Evolutionary conservation across 495 filamentous ascomycete species (phyloP).

Genomic region (Letharia lupina): DNA sequence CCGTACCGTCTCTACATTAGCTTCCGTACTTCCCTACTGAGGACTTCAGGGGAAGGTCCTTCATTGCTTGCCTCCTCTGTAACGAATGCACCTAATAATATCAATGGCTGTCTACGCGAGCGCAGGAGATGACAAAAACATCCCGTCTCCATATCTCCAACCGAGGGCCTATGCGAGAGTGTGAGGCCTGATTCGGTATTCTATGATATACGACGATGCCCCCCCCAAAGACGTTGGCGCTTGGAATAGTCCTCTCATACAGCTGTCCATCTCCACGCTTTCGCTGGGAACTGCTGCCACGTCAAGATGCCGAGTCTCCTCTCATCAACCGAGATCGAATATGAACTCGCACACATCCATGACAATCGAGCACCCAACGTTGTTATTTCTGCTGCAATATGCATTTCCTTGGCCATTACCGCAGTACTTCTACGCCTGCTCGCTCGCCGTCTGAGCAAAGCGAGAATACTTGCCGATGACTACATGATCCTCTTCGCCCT

Average conservation of each 20-base stretch:
- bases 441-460: constrained; percentile 8
- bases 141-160: neutral
- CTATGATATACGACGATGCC: neutral
- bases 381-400: constrained; percentile 4
- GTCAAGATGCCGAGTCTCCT: neutral
- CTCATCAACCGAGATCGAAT: constrained; percentile 4
- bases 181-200: neutral
- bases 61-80: neutral
- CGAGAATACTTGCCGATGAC: constrained; percentile 5
- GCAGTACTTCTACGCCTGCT: constrained; percentile 2
- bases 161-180: neutral
- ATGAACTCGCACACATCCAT: constrained; percentile 7
- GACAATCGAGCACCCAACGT: constrained; percentile 3
- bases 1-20: neutral
- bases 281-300: neutral
- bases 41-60: neutral
- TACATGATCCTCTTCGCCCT: constrained; percentile 10
- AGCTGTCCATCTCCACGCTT: neutral
- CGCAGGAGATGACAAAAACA: neutral
- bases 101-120: neutral
- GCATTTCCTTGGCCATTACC: constrained; percentile 1
- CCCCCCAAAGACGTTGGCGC: neutral
- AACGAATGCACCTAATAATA: neutral
- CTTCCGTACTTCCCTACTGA: neutral
- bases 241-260: neutral